Percentiles rank a stretch among this genome's conserved stretches.
Conservation (phyloP, 2,329 filamentous ascomycete species). For the Diaporthe citri region DNA sequence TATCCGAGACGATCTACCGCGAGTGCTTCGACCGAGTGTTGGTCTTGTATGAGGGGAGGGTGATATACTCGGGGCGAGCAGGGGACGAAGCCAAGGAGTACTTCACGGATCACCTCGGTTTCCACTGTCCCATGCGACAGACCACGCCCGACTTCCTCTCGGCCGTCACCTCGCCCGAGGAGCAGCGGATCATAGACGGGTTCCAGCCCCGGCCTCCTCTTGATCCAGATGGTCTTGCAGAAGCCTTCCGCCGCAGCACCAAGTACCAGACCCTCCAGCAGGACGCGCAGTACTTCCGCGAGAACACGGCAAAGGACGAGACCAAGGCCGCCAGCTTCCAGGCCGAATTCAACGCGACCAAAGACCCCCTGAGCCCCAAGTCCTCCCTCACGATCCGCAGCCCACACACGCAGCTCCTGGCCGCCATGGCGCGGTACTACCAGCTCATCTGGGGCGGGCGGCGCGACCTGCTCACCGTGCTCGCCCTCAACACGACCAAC, state of each 20-base stretch:
- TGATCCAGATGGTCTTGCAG: constrained; percentile 3
- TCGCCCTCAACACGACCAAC: background rate
- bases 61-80: constrained; percentile 7
- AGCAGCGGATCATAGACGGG: background rate
- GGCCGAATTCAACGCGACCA: background rate
- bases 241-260: background rate
- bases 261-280: background rate
- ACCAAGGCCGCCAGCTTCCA: background rate
- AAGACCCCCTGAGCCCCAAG: background rate
- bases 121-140: background rate
- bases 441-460: constrained; percentile 5
- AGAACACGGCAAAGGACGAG: background rate
- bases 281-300: background rate
- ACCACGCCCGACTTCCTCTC: constrained; percentile 12
- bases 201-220: constrained; percentile 11
- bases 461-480: background rate
- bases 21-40: background rate
- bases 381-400: background rate
- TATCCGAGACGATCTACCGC: constrained; percentile 3
- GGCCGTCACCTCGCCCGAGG: background rate
- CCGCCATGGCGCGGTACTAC: background rate
- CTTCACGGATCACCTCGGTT: constrained; percentile 53
- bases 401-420: constrained; percentile 6
- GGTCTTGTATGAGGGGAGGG: constrained; percentile 17
- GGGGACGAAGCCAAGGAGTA: constrained; percentile 62